Conservation (phyloP, 495 filamentous ascomycete species). For the Clavariopsis aquatica region DNA sequence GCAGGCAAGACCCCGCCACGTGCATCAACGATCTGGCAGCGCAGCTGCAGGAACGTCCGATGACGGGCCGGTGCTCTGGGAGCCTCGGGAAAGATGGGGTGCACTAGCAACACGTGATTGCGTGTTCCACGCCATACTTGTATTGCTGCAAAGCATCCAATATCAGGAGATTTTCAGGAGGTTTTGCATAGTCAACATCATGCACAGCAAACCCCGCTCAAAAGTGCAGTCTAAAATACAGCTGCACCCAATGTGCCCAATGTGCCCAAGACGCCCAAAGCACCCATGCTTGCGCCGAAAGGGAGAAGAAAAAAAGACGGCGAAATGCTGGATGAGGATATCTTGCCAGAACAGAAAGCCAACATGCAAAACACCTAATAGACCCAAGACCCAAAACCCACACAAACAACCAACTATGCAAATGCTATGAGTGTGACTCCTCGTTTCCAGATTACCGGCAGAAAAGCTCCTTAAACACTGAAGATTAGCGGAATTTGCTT, state of each 20-base stretch:
- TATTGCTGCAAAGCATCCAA: no score
- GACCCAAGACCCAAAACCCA: not conserved
- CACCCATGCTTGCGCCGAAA: not conserved
- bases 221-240: not conserved
- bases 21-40: not conserved
- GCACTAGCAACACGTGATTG: not conserved
- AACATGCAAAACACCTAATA: not conserved
- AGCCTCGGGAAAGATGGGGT: no score
- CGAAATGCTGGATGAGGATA: not conserved
- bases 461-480: not conserved
- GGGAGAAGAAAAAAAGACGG: not conserved
- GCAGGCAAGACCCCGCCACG: not conserved
- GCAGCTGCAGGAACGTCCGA: not conserved
- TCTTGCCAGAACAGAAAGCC: not conserved
- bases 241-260: not conserved
- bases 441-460: not conserved
- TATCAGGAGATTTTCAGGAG: not conserved
- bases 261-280: no score
- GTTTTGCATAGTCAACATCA: no score
- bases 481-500: not conserved
- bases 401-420: slow-evolving; percentile 6
- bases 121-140: no score
- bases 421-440: not conserved
- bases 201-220: not conserved
- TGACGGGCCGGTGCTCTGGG: not conserved